Base-by-base conservation (phyloP, 164 flowering plant species). In the Vitis cinerea region DNA sequence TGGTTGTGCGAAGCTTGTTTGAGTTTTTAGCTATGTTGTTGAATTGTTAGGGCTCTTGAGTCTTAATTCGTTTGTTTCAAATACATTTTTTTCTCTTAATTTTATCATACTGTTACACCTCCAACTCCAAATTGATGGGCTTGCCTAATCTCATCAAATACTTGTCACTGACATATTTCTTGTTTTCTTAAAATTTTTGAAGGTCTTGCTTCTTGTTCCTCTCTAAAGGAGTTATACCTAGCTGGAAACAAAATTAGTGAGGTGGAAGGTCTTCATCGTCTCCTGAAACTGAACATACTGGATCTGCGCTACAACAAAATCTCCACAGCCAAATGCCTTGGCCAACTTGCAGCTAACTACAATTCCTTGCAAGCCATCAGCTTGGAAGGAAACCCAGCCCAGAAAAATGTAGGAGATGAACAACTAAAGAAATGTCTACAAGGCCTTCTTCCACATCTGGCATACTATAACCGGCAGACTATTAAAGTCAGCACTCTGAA, bases 251-350 rank as follows among this genome's bases (percentile, higher is more conserved):
- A 89, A 68, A 91, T 94, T 61, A 86, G 97, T 52, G 99, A 92
- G 75, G 97, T 91, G 15, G 99, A 94, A 83, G 99, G 99, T 68
- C 97, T 94, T 70, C 99, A 94, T 78, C 88, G 98, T 3, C 96
- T 94, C 44, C 84, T 92, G 12, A 94, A 94, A 73, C 83, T 94
- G 70, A 81, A 78, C 30, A 80, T 92, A 37, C 77, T 94, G 60
- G 99, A 94, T 77, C 77, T 94, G 48, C 87, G 99, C 27, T 92
- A 87, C 88, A 94, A 94, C 84, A 94, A 91, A 72, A 85, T 94
- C 64, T 90, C 99, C 2, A 94, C 99, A 50, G 77, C 96, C 58
- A 92, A 92, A 77, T 82, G 90, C 68, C 93, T 94, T 0, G 98
- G 96, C 48, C 99, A 91, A 69, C 97, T 92, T 62, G 98, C 99